Base-by-base conservation (phyloP, 768 basidiomycete species). In the Lactarius psammicola region DNA sequence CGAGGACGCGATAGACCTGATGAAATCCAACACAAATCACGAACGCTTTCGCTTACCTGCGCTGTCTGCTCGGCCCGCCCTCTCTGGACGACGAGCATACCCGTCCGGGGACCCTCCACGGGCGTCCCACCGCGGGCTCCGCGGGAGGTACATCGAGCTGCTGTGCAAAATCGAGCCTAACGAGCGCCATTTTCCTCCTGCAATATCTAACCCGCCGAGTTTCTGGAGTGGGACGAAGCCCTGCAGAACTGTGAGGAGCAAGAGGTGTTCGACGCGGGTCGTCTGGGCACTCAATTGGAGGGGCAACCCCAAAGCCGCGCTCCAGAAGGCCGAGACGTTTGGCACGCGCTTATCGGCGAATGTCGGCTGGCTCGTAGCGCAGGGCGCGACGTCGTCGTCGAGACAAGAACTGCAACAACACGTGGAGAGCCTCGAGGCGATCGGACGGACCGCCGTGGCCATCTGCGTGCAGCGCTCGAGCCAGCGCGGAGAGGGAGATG, bases 11-110 rank as follows among this genome's bases (percentile, higher is more conserved):
- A 72, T 97, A 56, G 73, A 80, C 11, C 71, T 70, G 17, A 76
- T 95, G 31, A 77, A 75, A 15, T 72, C 79, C 0, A 72, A 77
- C 23, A 78, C 76, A 6, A 82, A 86, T 44, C 79, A 78, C 53
- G 80, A 82, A 56, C 87, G 87, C 63, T 89, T n/a, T 90, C 68
- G 78, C 83, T 9, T 99, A 99, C 76, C 84, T 98, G 8, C 84
- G 83, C 15, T 83, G 82, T 70, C 80, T 99, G 8, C 78, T 96
- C 18, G 82, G 87, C 1, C 67, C 64, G 6, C 20, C 85, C 85
- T 10, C 77, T 78, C 20, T 75, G 75, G 54, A 68, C 66, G 31
- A 63, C 2, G 79, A 82, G 20, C 82, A 86, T n/a, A n/a, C 34
- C 81, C 68, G 6, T 56, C 64, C n/a, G n/a, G 15, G 70, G 70